A percentile compares a stretch with the other conserved stretches of the same genome.
phyloP scores from a whole-genome alignment of 441 rosid genomes.

The Flueggea neowawraea region DNA sequence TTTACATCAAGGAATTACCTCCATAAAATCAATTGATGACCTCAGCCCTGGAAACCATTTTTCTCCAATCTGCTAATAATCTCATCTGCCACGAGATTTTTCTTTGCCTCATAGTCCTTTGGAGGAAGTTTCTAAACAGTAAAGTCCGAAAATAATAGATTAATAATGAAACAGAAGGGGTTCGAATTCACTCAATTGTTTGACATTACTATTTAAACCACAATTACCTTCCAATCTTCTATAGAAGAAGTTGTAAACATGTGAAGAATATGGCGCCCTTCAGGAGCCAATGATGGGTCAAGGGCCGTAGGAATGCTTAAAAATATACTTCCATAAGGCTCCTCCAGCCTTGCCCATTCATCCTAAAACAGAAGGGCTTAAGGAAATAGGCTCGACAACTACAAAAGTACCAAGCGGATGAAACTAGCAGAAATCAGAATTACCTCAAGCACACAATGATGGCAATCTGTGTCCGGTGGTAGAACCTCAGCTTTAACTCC shows the following conservation, averaged over 20 bases:
- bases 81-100: slow-evolving; percentile 58
- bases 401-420: slow-evolving; percentile 3
- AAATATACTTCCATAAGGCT: slow-evolving; percentile 91
- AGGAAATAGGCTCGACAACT: not conserved
- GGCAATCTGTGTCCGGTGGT: slow-evolving; percentile 89
- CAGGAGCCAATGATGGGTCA: slow-evolving; percentile 85
- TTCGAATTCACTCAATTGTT: not conserved
- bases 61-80: slow-evolving; percentile 78
- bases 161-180: too few relatives aligned
- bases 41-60: slow-evolving; percentile 82
- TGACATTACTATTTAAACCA: slow-evolving; percentile 3
- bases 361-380: slow-evolving; percentile 32
- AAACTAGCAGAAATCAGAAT: slow-evolving; percentile 9
- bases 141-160: slow-evolving; percentile 1
- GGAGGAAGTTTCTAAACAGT: slow-evolving; percentile 63
- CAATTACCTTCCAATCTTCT: slow-evolving; percentile 85
- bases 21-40: slow-evolving; percentile 73
- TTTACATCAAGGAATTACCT: slow-evolving; percentile 37
- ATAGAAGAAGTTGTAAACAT: slow-evolving; percentile 85
- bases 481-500: slow-evolving; percentile 88
- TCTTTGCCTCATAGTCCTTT: slow-evolving; percentile 80
- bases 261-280: slow-evolving; percentile 83
- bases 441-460: slow-evolving; percentile 96
- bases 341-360: slow-evolving; percentile 69
- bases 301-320: slow-evolving; percentile 97